Conservation (phyloP, 768 basidiomycete genomes). For the Tylopilus plumbeoviolaceoides region DNA sequence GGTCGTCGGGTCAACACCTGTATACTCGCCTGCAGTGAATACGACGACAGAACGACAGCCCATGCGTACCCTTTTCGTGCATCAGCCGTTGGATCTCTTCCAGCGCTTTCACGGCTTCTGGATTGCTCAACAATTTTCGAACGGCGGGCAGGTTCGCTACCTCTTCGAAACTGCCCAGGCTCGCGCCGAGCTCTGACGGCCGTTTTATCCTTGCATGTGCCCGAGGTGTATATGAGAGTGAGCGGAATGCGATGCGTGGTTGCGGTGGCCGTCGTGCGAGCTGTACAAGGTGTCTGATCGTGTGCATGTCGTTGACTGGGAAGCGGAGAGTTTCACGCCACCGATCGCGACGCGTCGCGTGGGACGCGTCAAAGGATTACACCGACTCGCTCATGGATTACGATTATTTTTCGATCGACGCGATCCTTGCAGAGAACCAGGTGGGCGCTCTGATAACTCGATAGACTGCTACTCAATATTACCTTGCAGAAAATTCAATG, state of each 20-base stretch:
- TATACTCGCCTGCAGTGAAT: background rate
- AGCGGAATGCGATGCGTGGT: conserved; percentile 12
- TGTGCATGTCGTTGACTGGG: conserved; percentile 19
- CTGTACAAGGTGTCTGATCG: conserved; percentile 12
- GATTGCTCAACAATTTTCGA: conserved; percentile 45
- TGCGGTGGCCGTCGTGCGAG: conserved; percentile 16
- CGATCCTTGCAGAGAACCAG: conserved; percentile 91
- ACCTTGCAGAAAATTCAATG: conserved; percentile 80
- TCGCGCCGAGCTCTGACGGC: conserved; percentile 31
- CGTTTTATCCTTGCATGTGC: conserved; percentile 27
- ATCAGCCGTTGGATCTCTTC: conserved; percentile 41
- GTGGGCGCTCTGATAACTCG: conserved; percentile 32
- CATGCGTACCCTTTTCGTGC: conserved; percentile 42
- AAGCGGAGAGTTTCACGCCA: conserved; percentile 13
- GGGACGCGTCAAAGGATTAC: background rate
- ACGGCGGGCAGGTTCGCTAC: conserved; percentile 39
- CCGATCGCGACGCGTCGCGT: conserved; percentile 20
- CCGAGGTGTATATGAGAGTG: conserved; percentile 29
- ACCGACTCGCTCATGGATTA: conserved; percentile 57
- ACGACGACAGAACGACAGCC: background rate
- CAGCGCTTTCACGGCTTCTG: conserved; percentile 48
- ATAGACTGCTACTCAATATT: background rate
- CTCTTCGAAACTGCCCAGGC: conserved; percentile 40
- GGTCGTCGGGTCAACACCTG: conserved; percentile 48
- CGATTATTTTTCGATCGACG: conserved; percentile 90